Percentiles rank a stretch among this genome's conserved stretches.
Conservation (phyloP, 345 rosid genomes). For the Moricandia moricandioides region DNA sequence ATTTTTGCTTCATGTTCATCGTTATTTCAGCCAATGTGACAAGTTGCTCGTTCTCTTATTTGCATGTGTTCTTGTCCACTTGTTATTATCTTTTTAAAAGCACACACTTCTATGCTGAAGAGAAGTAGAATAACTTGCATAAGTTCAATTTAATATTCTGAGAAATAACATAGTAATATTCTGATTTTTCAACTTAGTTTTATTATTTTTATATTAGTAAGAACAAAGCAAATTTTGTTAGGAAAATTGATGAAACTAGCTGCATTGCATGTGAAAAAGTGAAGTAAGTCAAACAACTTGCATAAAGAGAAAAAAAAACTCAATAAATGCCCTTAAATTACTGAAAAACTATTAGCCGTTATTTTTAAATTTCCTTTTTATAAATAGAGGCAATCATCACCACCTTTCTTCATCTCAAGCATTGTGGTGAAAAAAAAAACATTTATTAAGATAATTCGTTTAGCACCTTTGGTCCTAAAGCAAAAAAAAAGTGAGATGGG, state of each 20-base stretch:
- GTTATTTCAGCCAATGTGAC: conserved; percentile 28
- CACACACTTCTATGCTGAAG: conserved; percentile 25
- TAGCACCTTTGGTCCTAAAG: background rate
- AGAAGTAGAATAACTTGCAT: background rate
- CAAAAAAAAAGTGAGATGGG: conserved; percentile 26
- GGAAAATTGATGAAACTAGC: conserved; percentile 10
- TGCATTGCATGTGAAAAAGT: conserved; percentile 23
- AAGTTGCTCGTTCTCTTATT: conserved; percentile 13
- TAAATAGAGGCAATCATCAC: conserved; percentile 26
- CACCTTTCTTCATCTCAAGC: conserved; percentile 23
- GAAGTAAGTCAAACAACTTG: conserved; percentile 32
- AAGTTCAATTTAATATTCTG: background rate
- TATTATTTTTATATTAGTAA: background rate
- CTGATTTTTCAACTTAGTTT: background rate
- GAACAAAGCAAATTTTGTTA: conserved; percentile 14
- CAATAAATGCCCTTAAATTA: conserved; percentile 16
- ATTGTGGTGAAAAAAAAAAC: background rate
- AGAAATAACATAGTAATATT: background rate
- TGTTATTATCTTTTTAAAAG: conserved; percentile 6
- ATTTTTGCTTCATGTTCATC: conserved; percentile 25
- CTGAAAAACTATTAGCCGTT: background rate
- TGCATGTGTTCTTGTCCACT: conserved; percentile 10
- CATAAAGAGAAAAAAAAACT: background rate
- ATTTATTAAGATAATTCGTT: background rate
- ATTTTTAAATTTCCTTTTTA: background rate